These are phyloP conservation scores for Trichoderma orchidacearum DNA, from an alignment of 495 filamentous ascomycete genomes.

Conservation along the genomic window DNA sequence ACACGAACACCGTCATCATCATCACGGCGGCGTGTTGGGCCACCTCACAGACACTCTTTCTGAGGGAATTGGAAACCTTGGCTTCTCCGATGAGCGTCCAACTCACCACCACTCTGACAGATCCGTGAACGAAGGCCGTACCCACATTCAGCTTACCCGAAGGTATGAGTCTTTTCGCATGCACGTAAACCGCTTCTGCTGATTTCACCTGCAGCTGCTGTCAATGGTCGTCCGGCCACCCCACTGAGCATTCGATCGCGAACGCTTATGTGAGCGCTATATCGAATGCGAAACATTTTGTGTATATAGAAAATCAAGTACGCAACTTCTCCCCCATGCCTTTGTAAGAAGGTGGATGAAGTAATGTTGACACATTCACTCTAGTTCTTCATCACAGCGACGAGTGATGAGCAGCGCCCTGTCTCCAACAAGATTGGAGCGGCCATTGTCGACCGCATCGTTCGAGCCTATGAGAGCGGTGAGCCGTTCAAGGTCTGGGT, in stretches of 20 bases:
- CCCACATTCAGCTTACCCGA: conserved; percentile 26
- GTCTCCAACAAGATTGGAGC: conserved; percentile 80
- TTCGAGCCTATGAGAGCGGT: conserved; percentile 56
- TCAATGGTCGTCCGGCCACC: conserved; percentile 59
- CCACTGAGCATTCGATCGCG: conserved; percentile 70
- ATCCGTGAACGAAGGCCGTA: background rate
- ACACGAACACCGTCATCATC: conserved; percentile 9
- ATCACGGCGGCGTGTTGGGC: background rate
- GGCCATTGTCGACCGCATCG: conserved; percentile 76
- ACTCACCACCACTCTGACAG: background rate
- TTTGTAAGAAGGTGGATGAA: background rate
- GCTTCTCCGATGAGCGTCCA: background rate
- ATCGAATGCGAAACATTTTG: conserved; percentile 62
- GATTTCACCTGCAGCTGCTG: conserved; percentile 30
- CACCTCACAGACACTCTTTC: background rate
- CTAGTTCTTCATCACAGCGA: conserved; percentile 88
- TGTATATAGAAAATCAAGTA: conserved; percentile 90
- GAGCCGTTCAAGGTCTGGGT: conserved; percentile 78
- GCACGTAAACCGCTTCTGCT: conserved; percentile 2
- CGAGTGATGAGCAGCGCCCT: conserved; percentile 57
- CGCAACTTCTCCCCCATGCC: background rate
- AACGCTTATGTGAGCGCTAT: conserved; percentile 84
- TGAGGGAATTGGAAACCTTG: background rate
- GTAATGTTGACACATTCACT: background rate
- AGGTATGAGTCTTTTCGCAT: conserved; percentile 17